Evolutionary conservation across 768 basidiomycete species (phyloP), one percentile per base, ranked within the genome.

Genomic region (Pholiota molesta): DNA sequence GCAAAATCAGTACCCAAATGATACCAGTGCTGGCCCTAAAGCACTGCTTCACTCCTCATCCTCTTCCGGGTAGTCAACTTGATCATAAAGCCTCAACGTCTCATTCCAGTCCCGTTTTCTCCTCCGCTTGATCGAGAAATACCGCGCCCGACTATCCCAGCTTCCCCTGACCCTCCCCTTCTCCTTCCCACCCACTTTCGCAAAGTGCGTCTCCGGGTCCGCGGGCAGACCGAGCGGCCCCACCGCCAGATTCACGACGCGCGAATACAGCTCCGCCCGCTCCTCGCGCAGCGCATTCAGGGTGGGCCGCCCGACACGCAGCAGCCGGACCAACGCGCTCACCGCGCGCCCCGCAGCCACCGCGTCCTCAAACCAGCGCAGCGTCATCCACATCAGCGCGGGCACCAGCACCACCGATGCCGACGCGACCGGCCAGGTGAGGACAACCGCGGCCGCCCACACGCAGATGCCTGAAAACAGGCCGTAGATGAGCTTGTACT

Each of bases 41-140:
- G 10, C 37, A 39, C 10, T 40, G 4, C 29, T 35, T 58, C 33
- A 58, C 35, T 49, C n/a, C 19, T 51, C 57, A 16, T 80, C 78
- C 28, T 88, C 87, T 14, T 83, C 82, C 0, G 91, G 91, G 69
- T 92, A 95, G 72, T 94, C 92, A 17, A 92, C 88, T 63, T 90
- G 81, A 65, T 94, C 92, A 65, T 93, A 94, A 58, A 92, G 74
- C 52, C 92, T 79, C 51, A 95, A 74, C 5, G 89, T 92, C 75
- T 95, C 93, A 66, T 93, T 93, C 93, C 94, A 95, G 68, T 95
- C 94, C 65, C 92, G 83, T 74, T 95, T 95, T 65, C 92, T 79
- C 68, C 93, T 77, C 63, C 92, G 78, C 61, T 82, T 83, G 60
- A 95, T 79, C 19, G 92, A 94, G 70, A 95, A 95, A 69, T 94